phyloP scores from a whole-genome alignment of 2,329 filamentous ascomycete species.

The Byssothecium circinans region DNA sequence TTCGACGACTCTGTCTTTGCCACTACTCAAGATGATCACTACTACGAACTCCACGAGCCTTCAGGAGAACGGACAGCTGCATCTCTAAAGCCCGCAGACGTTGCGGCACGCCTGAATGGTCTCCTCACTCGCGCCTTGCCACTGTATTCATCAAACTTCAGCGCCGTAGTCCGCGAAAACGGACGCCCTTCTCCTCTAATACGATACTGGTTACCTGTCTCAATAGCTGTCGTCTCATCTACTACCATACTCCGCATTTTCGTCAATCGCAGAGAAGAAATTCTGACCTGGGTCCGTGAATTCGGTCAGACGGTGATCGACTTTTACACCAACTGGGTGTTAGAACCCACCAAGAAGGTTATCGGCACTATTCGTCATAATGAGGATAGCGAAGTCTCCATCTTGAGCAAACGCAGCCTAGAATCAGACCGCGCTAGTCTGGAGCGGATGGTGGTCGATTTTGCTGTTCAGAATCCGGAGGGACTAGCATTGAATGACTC shows the following conservation, averaged over 20 bases:
- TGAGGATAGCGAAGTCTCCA: slow-evolving; percentile 86
- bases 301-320: slow-evolving; percentile 78
- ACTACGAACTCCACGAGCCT: slow-evolving; percentile 47
- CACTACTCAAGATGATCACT: slow-evolving; percentile 56
- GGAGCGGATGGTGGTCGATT: slow-evolving; percentile 97
- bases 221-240: slow-evolving; percentile 70
- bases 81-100: slow-evolving; percentile 51
- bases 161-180: slow-evolving; percentile 61
- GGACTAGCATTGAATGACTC: slow-evolving; percentile 64
- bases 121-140: slow-evolving; percentile 72
- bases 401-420: slow-evolving; percentile 92
- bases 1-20: slow-evolving; percentile 60
- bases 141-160: slow-evolving; percentile 62
- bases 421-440: slow-evolving; percentile 87
- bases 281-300: slow-evolving; percentile 77
- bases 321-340: slow-evolving; percentile 96
- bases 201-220: slow-evolving; percentile 85
- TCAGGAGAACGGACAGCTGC: slow-evolving; percentile 38
- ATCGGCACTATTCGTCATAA: slow-evolving; percentile 93
- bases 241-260: slow-evolving; percentile 83
- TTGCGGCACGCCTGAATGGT: slow-evolving; percentile 67
- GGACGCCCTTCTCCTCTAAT: slow-evolving; percentile 75
- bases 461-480: slow-evolving; percentile 79
- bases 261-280: slow-evolving; percentile 72
- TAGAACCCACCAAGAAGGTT: slow-evolving; percentile 80